Base-by-base conservation (phyloP, 306 rosid genomes). In the Trichosanthes truncata region DNA sequence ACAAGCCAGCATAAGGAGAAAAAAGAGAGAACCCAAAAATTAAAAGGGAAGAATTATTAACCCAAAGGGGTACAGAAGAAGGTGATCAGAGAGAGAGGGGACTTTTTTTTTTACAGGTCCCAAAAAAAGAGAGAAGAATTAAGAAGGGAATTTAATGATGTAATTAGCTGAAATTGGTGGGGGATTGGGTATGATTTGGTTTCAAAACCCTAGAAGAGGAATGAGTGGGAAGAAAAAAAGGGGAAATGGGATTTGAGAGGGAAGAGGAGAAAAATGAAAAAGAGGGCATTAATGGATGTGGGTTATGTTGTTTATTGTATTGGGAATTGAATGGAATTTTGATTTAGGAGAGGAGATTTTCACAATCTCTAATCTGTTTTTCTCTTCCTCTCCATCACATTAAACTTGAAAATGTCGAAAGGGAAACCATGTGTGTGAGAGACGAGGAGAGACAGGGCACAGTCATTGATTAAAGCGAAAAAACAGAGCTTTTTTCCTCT, bases 171-270 rank as follows among this genome's bases (percentile, higher is more conserved):
- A 78, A 78, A 20, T 15, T 41, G 56, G 49, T 26, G 55, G 55
- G 67, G 74, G 67, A n/a, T 43, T 36, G 49, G 82, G 76, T 35
- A 38, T 45, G 29, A 53, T 79, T 74, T 69, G 82, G 84, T 78
- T 79, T 82, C 85, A 77, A 85, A 90, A 86, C 90, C 91, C 90
- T 87, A 90, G 85, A 68, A 88, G 85, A 77, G 40, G 53, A 53
- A 41, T 67, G 66, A 80, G 45, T 21, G 61, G 59, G 10, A 69
- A 23, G 41, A n/a, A 67, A 14, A 46, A 31, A 25, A 13, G 8
- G 53, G 69, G 41, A 71, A 45, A 51, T 9, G 26, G 33, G 38
- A 25, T n/a, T n/a, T 2, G 43, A 14, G 36, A 51, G 63, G 35
- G 31, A 29, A 15, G 38, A 3, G 60, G 25, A 7, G 18, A 65